Evolutionary conservation across 148 eudicot species (phyloP).

Genomic region (Rhododendron simsii): DNA sequence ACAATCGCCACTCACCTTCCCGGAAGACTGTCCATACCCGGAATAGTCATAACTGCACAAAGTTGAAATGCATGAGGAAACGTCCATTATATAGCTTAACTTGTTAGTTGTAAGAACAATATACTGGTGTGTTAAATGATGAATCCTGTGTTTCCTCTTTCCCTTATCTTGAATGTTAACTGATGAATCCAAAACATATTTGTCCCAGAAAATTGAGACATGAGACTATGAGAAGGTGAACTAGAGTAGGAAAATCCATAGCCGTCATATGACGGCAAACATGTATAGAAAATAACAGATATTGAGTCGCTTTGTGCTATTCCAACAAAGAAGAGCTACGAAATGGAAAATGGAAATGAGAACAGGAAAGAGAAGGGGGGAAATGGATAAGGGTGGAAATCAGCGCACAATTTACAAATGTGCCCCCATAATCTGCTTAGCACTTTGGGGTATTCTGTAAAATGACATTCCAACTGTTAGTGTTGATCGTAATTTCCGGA

Average conservation of each 20-base stretch:
- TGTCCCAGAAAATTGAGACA: background rate
- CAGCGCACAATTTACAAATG: background rate
- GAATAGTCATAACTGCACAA: conserved; percentile 74
- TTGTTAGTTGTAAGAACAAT: background rate
- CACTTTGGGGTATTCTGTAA: background rate
- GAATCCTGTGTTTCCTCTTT: background rate
- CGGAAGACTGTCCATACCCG: conserved; percentile 74
- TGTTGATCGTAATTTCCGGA: too few relatives aligned
- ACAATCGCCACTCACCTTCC: conserved; percentile 44
- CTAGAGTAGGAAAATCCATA: background rate
- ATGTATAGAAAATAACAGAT: background rate
- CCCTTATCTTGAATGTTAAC: background rate
- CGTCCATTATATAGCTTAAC: background rate
- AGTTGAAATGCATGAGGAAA: conserved; percentile 10
- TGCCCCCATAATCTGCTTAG: background rate
- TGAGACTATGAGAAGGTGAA: background rate
- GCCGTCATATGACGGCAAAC: background rate
- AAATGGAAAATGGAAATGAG: background rate
- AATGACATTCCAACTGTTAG: background rate
- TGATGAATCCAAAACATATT: background rate
- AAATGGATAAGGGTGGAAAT: background rate
- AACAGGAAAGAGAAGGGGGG: background rate
- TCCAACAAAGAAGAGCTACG: background rate
- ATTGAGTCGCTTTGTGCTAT: background rate
- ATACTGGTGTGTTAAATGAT: background rate